These are phyloP conservation scores for Botrytis fabae DNA, from an alignment of 2,329 filamentous ascomycete species.

Conservation along the genomic window DNA sequence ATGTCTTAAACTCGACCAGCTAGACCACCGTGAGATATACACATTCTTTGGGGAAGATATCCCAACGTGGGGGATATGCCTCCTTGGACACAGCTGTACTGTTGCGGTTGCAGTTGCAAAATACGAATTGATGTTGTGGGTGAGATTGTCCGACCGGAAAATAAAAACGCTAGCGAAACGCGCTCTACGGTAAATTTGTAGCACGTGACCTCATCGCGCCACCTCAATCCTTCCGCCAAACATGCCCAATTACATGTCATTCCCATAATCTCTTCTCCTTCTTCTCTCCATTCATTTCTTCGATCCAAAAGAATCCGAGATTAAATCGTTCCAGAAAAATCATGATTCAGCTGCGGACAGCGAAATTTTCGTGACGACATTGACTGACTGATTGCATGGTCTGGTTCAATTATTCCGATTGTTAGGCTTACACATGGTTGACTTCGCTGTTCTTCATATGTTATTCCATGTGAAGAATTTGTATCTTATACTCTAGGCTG, in stretches of 20 bases:
- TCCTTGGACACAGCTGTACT: not conserved
- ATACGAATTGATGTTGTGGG: not conserved
- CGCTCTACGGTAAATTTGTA: not conserved
- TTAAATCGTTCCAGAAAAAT: not conserved
- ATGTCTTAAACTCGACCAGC: conserved; percentile 23
- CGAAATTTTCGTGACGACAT: conserved; percentile 6
- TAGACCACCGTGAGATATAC: conserved; percentile 12
- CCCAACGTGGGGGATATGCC: not conserved
- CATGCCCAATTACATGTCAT: conserved; percentile 7
- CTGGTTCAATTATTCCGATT: not conserved
- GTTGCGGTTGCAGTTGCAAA: conserved; percentile 9
- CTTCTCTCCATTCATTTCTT: not conserved
- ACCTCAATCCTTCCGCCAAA: not conserved
- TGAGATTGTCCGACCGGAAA: conserved; percentile 17
- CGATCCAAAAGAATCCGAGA: not conserved
- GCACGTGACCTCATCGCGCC: not conserved
- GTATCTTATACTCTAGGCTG: not conserved
- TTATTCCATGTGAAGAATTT: not conserved
- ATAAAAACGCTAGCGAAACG: conserved; percentile 16
- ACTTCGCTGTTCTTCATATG: not conserved
- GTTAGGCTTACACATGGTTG: not conserved
- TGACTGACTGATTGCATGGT: not conserved
- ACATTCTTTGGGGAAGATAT: not conserved
- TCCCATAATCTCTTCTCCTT: not conserved
- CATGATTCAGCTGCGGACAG: not conserved